A percentile compares a stretch with the other conserved stretches of the same genome.
phyloP scores from a whole-genome alignment of 192 early-diverging fungal genomes.

The Funneliformis geosporum region DNA sequence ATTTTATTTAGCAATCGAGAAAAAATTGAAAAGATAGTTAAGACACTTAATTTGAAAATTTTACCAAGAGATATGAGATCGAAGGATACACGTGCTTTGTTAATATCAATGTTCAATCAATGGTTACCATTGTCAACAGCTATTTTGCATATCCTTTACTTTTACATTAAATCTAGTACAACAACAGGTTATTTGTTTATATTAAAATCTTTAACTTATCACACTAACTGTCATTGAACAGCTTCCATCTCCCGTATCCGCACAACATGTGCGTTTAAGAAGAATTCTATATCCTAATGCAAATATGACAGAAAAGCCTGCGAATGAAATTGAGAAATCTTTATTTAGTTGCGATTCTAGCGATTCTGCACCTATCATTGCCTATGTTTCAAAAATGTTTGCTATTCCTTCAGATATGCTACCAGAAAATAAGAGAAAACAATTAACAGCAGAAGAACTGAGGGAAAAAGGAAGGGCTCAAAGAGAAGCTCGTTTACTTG shows the following conservation, averaged over 20 bases:
- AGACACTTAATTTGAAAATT: conserved; percentile 84
- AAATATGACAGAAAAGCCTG: conserved; percentile 49
- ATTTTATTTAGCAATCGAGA: conserved; percentile 58
- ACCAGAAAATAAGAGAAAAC: conserved; percentile 70
- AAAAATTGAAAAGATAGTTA: conserved; percentile 91
- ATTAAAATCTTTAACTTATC: conserved; percentile 18
- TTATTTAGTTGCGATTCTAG: conserved; percentile 72
- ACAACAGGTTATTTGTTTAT: background rate
- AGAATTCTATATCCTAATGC: conserved; percentile 67
- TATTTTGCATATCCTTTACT: conserved; percentile 58
- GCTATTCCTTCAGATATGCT: conserved; percentile 75
- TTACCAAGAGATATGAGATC: conserved; percentile 85
- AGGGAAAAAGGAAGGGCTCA: conserved; percentile 67
- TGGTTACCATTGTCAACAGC: conserved; percentile 94
- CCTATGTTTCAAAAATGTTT: conserved; percentile 94
- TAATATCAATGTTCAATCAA: conserved; percentile 85
- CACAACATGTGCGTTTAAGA: conserved; percentile 80
- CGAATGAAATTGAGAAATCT: conserved; percentile 66
- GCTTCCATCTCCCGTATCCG: conserved; percentile 80
- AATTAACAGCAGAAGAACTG: conserved; percentile 86
- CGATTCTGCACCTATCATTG: conserved; percentile 68
- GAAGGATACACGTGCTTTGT: conserved; percentile 74
- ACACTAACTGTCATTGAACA: conserved; percentile 80
- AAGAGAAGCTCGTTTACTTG: conserved; percentile 43
- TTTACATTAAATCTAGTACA: background rate